Conservation (phyloP, 345 rosid species). For the Trapa bicornis region DNA sequence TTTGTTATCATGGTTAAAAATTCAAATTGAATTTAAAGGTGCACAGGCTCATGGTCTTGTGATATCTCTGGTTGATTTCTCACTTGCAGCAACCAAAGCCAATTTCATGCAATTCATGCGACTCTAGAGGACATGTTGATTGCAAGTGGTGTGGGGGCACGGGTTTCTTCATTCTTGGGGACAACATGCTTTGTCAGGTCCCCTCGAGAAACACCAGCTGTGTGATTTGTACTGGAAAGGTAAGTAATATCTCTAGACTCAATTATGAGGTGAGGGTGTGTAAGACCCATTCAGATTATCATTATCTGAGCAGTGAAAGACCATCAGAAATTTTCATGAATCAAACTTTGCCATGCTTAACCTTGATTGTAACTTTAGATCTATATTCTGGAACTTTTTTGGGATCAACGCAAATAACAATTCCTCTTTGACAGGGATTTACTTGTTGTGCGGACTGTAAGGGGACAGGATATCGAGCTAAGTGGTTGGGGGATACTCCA, state of each 20-base stretch:
- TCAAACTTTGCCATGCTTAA: neutral
- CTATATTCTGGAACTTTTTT: too few species aligned
- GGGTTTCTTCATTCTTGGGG: slow-evolving; percentile 78
- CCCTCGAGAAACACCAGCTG: slow-evolving; percentile 80
- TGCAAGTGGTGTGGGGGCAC: slow-evolving; percentile 94
- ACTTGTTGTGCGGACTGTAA: slow-evolving; percentile 58
- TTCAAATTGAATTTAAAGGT: neutral
- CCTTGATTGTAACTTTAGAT: neutral
- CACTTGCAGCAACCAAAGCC: slow-evolving; percentile 74
- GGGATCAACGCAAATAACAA: neutral
- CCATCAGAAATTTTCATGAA: neutral
- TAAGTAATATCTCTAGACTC: slow-evolving; percentile 7
- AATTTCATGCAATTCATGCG: slow-evolving; percentile 50
- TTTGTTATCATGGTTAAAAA: neutral
- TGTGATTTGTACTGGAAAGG: slow-evolving; percentile 79
- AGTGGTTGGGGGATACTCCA: slow-evolving; percentile 78
- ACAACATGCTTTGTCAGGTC: slow-evolving; percentile 90
- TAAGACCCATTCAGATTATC: neutral
- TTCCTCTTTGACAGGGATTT: slow-evolving; percentile 41
- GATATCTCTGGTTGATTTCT: neutral
- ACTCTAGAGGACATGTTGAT: slow-evolving; percentile 59
- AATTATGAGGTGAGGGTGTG: too few species aligned
- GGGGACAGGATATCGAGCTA: slow-evolving; percentile 96
- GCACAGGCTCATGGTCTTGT: neutral
- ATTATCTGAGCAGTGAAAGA: too few species aligned